Evolutionary conservation across 1,284 basidiomycete genomes (phyloP).

Genomic region (Megacollybia platyphylla): DNA sequence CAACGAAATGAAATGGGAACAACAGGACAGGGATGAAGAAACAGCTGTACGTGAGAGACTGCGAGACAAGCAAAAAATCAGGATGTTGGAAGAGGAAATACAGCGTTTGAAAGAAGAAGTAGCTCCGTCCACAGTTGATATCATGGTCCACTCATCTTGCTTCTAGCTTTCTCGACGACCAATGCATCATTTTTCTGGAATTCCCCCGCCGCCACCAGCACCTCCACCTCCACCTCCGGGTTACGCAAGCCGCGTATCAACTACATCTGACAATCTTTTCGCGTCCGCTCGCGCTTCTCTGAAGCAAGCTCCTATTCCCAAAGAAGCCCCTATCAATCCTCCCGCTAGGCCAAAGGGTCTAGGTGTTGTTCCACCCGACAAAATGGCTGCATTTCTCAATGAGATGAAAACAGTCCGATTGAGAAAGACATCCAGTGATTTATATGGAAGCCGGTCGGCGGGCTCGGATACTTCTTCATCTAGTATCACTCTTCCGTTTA

Average conservation of each 20-base stretch:
- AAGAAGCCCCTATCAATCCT: slow-evolving; percentile 53
- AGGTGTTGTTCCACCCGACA: slow-evolving; percentile 59
- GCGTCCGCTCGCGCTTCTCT: slow-evolving; percentile 48
- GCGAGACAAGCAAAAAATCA: slow-evolving; percentile 50
- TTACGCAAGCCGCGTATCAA: slow-evolving; percentile 15
- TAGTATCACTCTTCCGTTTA: background rate
- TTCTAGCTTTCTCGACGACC: slow-evolving; percentile 37
- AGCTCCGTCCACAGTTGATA: slow-evolving; percentile 5
- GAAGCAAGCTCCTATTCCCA: slow-evolving; percentile 41
- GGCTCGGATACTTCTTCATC: background rate
- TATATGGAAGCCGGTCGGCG: background rate
- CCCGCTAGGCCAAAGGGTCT: slow-evolving; percentile 34
- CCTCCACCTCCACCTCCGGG: slow-evolving; percentile 28
- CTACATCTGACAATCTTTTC: slow-evolving; percentile 27
- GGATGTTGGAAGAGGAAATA: slow-evolving; percentile 56
- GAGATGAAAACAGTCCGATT: slow-evolving; percentile 67
- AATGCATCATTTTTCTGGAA: slow-evolving; percentile 10
- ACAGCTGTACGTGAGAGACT: slow-evolving; percentile 10
- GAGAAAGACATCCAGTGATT: slow-evolving; percentile 28
- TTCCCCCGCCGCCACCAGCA: slow-evolving; percentile 35
- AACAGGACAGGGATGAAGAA: slow-evolving; percentile 13
- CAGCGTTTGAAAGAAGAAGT: slow-evolving; percentile 51
- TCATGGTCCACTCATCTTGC: slow-evolving; percentile 1
- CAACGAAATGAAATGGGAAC: slow-evolving; percentile 25
- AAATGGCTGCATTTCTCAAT: slow-evolving; percentile 67